Conservation (phyloP, 2,329 filamentous ascomycete species). For the Epichloe hybrida region DNA sequence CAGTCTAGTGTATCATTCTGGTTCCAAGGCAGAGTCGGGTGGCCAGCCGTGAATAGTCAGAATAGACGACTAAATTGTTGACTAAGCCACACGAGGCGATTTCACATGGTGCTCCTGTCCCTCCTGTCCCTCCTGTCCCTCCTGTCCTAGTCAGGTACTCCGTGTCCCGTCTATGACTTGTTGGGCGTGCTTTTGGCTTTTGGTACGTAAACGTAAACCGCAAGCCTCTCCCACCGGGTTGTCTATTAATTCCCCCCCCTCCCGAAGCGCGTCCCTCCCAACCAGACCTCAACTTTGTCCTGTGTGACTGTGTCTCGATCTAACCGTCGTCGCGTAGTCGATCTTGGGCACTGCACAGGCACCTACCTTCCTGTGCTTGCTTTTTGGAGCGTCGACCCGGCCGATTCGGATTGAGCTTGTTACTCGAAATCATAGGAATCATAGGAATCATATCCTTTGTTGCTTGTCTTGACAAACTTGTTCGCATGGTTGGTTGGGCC, state of each 20-base stretch:
- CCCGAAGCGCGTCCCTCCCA: conserved; percentile 2
- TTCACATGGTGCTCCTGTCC: neutral
- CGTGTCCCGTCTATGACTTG: no score
- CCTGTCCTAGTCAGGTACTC: neutral
- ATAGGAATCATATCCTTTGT: neutral
- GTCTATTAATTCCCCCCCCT: neutral
- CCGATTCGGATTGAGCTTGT: neutral
- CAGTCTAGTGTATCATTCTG: no score
- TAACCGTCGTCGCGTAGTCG: neutral
- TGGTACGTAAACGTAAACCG: neutral
- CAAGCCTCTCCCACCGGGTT: neutral
- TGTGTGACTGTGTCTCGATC: neutral
- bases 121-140: neutral
- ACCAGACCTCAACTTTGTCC: neutral
- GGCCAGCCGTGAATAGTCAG: no score
- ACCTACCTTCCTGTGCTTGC: neutral
- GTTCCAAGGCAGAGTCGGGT: no score
- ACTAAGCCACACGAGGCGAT: neutral
- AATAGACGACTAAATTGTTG: no score
- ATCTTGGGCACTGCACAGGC: conserved; percentile 2
- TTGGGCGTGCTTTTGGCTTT: no score
- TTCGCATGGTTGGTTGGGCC: neutral
- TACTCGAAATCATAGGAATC: neutral
- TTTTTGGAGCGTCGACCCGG: neutral
- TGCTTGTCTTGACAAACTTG: neutral